Conservation (phyloP, 768 basidiomycete species). For the Neoboletus brunneissimus region DNA sequence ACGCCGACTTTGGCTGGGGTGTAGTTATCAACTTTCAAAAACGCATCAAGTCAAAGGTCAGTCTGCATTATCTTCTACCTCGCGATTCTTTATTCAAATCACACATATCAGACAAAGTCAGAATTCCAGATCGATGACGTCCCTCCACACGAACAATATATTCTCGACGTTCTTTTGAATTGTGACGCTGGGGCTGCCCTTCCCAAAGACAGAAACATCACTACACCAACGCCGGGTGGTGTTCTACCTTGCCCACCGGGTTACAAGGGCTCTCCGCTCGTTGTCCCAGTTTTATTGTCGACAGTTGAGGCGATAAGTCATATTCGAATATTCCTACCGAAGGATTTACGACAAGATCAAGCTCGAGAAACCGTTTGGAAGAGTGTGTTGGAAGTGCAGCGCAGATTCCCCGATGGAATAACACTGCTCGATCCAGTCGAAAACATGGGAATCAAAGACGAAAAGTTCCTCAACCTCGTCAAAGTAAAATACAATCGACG, state of each 20-base stretch:
- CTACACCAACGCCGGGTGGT: constrained; percentile 60
- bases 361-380: constrained; percentile 86
- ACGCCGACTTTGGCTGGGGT: constrained; percentile 95
- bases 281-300: constrained; percentile 85
- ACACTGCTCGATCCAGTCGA: constrained; percentile 85
- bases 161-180: constrained; percentile 88
- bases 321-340: constrained; percentile 83
- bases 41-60: constrained; percentile 75
- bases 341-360: constrained; percentile 76
- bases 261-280: constrained; percentile 76
- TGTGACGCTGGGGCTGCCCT: constrained; percentile 62
- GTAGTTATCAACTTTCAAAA: constrained; percentile 91
- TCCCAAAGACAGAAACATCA: constrained; percentile 55
- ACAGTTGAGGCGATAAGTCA: constrained; percentile 86
- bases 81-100: not conserved
- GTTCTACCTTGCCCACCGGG: constrained; percentile 71
- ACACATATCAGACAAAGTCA: constrained; percentile 51
- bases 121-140: constrained; percentile 65
- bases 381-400: constrained; percentile 86
- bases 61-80: constrained; percentile 5
- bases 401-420: constrained; percentile 85
- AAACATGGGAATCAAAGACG: constrained; percentile 95
- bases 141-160: constrained; percentile 85
- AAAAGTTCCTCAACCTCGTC: constrained; percentile 84
- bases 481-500: constrained; percentile 48